Conservation (phyloP, 192 early-diverging fungal genomes). For the Podila verticillata region DNA sequence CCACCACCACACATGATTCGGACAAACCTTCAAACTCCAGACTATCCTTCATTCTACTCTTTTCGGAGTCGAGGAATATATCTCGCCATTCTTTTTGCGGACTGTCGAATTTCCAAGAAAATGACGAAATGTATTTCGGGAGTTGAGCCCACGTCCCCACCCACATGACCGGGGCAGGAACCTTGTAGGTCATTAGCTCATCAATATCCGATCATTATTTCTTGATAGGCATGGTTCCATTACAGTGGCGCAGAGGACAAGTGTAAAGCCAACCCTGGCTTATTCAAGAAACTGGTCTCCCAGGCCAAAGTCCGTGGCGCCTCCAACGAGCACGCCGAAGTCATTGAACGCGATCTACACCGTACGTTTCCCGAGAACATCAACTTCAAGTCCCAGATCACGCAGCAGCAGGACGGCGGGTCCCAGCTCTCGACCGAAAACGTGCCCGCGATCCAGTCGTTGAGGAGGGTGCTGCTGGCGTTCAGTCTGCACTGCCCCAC, state of each 20-base stretch:
- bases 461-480: constrained; percentile 74
- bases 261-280: constrained; percentile 60
- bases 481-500: constrained; percentile 76
- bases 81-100: no score
- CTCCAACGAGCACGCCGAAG: constrained; percentile 71
- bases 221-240: constrained; percentile 69
- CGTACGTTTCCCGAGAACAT: constrained; percentile 83
- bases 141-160: no score
- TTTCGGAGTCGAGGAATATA: no score
- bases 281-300: constrained; percentile 62
- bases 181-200: constrained; percentile 1
- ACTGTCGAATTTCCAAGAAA: not conserved
- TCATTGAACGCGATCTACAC: constrained; percentile 79
- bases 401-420: constrained; percentile 31
- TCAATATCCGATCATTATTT: not conserved
- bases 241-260: constrained; percentile 76
- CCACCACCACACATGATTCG: not conserved
- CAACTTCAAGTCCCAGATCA: constrained; percentile 65
- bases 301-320: constrained; percentile 55
- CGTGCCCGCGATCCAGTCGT: constrained; percentile 60
- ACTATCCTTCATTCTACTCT: no score
- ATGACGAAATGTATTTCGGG: constrained; percentile 3
- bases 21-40: not conserved
- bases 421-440: constrained; percentile 50
- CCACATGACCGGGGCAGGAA: no score